A percentile compares a stretch with the other conserved stretches of the same genome.
phyloP scores from a whole-genome alignment of 75 land plant species.

The Selaginella moellendorffii region DNA sequence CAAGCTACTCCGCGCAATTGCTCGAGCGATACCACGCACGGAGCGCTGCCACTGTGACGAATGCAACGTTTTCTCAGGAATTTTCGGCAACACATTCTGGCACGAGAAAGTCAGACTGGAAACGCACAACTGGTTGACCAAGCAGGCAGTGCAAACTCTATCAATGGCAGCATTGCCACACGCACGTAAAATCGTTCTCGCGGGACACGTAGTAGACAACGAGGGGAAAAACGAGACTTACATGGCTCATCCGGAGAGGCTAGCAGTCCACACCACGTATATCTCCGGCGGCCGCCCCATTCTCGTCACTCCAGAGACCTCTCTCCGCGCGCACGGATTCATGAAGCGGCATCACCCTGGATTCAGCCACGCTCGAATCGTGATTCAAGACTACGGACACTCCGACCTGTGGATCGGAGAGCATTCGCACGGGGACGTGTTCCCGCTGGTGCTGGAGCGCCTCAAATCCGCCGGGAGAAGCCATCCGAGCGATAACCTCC shows the following conservation, averaged over 20 bases:
- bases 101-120: constrained; percentile 27
- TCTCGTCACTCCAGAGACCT: constrained; percentile 30
- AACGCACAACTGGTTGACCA: constrained; percentile 33
- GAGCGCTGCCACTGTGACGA: constrained; percentile 28
- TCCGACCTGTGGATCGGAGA: constrained; percentile 39
- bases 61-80: constrained; percentile 33
- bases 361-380: constrained; percentile 24
- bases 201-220: constrained; percentile 30
- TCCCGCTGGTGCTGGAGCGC: constrained; percentile 28
- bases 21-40: constrained; percentile 21
- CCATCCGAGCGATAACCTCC: too few relatives aligned
- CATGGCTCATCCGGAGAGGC: constrained; percentile 34
- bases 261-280: constrained; percentile 30
- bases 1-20: constrained; percentile 17
- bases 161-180: constrained; percentile 34
- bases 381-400: constrained; percentile 39
- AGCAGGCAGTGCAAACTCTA: constrained; percentile 16
- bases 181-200: constrained; percentile 26
- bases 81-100: constrained; percentile 42
- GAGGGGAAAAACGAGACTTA: constrained; percentile 27
- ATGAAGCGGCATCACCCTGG: constrained; percentile 40
- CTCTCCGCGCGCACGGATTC: constrained; percentile 27
- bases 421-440: constrained; percentile 24
- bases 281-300: constrained; percentile 31
- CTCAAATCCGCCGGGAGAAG: background rate